Conservation (phyloP, 345 rosid genomes). For the Gossypium thurberi region DNA sequence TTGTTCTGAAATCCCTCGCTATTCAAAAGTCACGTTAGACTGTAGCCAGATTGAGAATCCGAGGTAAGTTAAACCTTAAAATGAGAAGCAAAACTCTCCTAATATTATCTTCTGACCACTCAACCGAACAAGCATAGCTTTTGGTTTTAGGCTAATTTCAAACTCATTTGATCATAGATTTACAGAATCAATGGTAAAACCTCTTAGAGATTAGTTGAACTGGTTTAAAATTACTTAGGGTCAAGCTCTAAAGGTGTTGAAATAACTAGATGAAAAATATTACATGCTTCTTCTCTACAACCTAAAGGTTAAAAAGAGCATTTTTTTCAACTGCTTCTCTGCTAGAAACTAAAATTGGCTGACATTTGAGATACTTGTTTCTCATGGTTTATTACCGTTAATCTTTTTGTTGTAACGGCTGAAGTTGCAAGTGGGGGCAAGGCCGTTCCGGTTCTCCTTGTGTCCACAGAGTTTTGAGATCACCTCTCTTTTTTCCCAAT, state of each 20-base stretch:
- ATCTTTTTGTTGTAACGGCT: slow-evolving; percentile 18
- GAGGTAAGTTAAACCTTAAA: too few species aligned
- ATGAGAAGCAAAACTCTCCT: too few species aligned
- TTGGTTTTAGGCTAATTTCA: neutral
- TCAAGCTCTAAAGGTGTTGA: neutral
- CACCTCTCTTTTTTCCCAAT: slow-evolving; percentile 77
- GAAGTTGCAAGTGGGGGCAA: slow-evolving; percentile 65
- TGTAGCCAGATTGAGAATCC: too few species aligned
- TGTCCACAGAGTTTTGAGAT: slow-evolving; percentile 66
- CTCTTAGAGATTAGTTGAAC: neutral
- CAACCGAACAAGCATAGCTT: too few species aligned
- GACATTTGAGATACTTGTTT: neutral
- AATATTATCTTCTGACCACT: too few species aligned
- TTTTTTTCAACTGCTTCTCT: neutral
- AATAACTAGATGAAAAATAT: neutral
- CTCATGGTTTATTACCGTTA: neutral
- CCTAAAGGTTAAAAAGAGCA: neutral
- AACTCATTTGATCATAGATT: neutral
- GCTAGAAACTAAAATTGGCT: neutral
- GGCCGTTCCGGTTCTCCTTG: slow-evolving; percentile 71
- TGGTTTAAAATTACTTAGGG: neutral
- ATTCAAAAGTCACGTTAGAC: too few species aligned
- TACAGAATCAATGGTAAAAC: neutral
- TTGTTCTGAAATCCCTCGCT: too few species aligned
- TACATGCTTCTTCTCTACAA: slow-evolving; percentile 9